Evolutionary conservation across 345 rosid species (phyloP).

Genomic region (Syzygium aqueum): DNA sequence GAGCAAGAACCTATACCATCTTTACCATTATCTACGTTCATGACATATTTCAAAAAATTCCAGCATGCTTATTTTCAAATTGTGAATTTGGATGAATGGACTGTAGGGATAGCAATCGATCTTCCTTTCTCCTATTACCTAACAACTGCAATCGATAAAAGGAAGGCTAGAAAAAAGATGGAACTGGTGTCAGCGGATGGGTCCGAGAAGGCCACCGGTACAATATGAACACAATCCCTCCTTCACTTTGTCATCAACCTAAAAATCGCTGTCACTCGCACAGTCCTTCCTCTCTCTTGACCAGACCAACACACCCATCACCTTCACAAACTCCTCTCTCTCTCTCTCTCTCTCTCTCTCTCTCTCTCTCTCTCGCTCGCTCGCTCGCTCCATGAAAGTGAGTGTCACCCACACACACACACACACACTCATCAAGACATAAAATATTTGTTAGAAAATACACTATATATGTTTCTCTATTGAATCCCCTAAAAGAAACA

Average conservation of each 20-base stretch:
- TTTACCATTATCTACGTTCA: neutral
- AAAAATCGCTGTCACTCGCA: neutral
- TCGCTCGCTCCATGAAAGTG: neutral
- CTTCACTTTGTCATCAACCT: neutral
- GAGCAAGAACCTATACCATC: neutral
- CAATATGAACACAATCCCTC: neutral
- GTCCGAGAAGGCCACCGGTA: neutral
- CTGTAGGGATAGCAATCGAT: neutral
- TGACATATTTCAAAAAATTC: neutral
- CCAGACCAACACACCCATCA: neutral
- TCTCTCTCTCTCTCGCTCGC: neutral
- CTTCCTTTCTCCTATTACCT: neutral
- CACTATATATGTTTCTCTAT: neutral
- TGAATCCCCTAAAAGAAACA: neutral
- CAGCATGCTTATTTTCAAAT: neutral
- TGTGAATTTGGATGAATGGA: neutral
- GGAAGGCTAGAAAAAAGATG: neutral
- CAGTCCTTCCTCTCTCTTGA: neutral
- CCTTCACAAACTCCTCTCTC: neutral
- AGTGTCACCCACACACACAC: neutral
- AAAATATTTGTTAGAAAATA: neutral
- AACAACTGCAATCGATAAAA: neutral
- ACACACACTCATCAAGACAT: neutral
- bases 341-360: neutral
- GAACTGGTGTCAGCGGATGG: neutral